Evolutionary conservation across 2,329 filamentous ascomycete species (phyloP).

Genomic region (Aureobasidium sp.): DNA sequence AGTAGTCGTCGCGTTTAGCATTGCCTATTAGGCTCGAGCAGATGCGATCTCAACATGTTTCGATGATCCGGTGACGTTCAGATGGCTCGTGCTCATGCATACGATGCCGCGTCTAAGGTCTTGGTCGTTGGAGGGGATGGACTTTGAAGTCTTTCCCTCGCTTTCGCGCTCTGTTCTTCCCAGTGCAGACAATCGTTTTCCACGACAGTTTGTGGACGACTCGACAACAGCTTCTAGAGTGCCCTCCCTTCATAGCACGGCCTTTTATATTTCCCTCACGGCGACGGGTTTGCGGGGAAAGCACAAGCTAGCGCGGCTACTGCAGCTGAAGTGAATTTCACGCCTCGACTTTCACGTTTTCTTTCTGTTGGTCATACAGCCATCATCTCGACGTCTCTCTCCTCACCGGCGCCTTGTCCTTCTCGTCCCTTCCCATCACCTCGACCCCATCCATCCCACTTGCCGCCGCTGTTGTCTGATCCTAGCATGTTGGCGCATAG

Average conservation of each 20-base stretch:
- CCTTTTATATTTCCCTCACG: background rate
- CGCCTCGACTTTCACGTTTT: conserved; percentile 7
- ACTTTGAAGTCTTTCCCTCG: background rate
- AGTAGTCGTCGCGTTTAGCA: background rate
- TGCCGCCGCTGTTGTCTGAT: conserved; percentile 20
- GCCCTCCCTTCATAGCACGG: background rate
- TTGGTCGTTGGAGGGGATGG: background rate
- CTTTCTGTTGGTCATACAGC: conserved; percentile 8
- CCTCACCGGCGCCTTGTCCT: background rate
- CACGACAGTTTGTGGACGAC: background rate
- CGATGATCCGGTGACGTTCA: conserved; percentile 1
- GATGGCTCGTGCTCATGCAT: conserved; percentile 9
- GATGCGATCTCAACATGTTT: background rate
- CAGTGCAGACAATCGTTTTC: background rate
- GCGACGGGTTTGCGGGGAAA: background rate
- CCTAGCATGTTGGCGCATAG: conserved; percentile 32
- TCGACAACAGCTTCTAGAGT: background rate
- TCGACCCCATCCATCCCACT: conserved; percentile 12
- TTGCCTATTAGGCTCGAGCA: background rate
- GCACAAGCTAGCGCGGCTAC: background rate
- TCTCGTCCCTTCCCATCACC: conserved; percentile 15
- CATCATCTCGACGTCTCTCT: background rate
- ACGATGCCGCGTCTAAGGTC: background rate
- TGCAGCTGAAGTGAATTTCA: conserved; percentile 4
- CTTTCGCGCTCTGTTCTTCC: background rate